phyloP scores from a whole-genome alignment of 108 stramenopile species.

The Cyclotella atomus region DNA sequence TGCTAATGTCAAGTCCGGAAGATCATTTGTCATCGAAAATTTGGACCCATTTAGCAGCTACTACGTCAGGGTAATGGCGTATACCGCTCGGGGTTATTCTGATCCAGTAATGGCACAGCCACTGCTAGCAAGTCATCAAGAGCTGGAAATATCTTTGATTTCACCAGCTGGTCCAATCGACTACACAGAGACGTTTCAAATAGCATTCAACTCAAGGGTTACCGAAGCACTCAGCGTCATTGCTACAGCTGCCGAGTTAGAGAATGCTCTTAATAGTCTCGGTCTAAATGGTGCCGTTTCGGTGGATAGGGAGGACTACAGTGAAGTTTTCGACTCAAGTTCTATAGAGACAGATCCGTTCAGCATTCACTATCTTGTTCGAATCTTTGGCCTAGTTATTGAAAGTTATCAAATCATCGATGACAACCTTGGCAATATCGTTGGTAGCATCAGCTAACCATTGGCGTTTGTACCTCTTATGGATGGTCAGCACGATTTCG shows the following conservation, averaged over 20 bases:
- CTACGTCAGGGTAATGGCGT: conserved; percentile 64
- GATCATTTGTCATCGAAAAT: conserved; percentile 52
- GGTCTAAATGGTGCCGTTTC: conserved; percentile 12
- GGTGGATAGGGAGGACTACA: conserved; percentile 33
- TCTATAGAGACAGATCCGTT: conserved; percentile 26
- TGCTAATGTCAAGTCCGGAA: conserved; percentile 12
- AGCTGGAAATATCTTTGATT: conserved; percentile 13
- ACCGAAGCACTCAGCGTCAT: conserved; percentile 22
- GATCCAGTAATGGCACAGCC: conserved; percentile 18
- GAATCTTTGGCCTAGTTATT: conserved; percentile 10
- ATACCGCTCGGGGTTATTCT: conserved; percentile 62
- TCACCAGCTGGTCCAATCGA: conserved; percentile 14
- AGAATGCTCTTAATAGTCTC: conserved; percentile 29
- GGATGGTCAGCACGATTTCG: no score
- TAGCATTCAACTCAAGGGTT: neutral
- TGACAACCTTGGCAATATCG: neutral
- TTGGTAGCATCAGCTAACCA: no score
- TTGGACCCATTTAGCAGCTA: conserved; percentile 63
- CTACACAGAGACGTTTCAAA: conserved; percentile 22
- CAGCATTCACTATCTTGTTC: conserved; percentile 17
- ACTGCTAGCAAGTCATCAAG: conserved; percentile 4
- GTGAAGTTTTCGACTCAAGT: conserved; percentile 18
- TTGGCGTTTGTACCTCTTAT: no score
- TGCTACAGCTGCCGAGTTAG: conserved; percentile 24
- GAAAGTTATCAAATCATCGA: neutral